Evolutionary conservation across 352 stramenopile species (phyloP).

Genomic region (Blastocystis sp.): DNA sequence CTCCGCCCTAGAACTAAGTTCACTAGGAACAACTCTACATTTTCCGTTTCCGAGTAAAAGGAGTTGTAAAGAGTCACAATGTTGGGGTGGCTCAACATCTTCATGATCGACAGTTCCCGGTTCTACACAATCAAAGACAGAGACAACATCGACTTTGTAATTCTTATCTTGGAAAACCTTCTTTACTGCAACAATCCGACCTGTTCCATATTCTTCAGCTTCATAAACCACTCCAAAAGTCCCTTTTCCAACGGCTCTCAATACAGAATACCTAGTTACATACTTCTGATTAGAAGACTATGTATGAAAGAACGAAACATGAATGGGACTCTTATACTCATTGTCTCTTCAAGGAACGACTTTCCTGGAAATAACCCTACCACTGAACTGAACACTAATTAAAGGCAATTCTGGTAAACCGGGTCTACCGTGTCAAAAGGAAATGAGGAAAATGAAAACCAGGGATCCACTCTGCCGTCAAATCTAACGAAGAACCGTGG

Average conservation of each 20-base stretch:
- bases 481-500: not conserved
- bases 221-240: constrained; percentile 98
- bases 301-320: not conserved
- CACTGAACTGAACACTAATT: no score
- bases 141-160: constrained; percentile 80
- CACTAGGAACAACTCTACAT: constrained; percentile 32
- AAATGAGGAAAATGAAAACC: no score
- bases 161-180: constrained; percentile 98
- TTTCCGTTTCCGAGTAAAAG: constrained; percentile 83
- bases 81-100: constrained; percentile 92
- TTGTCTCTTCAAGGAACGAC: not conserved
- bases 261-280: constrained; percentile 80
- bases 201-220: constrained; percentile 87
- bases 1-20: constrained; percentile 66
- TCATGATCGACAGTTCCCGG: constrained; percentile 97
- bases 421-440: no score
- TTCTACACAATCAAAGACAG: constrained; percentile 72
- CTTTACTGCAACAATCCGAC: constrained; percentile 97
- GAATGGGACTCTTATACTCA: not conserved
- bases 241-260: constrained; percentile 98
- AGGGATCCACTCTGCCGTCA: not conserved
- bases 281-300: constrained; percentile 2
- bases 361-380: not conserved
- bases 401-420: no score
- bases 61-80: constrained; percentile 97